Percentiles rank a stretch among this genome's conserved stretches.
These are phyloP conservation scores for Aphanomyces stellatus DNA, from an alignment of 352 stramenopile genomes.

Conservation along the genomic window DNA sequence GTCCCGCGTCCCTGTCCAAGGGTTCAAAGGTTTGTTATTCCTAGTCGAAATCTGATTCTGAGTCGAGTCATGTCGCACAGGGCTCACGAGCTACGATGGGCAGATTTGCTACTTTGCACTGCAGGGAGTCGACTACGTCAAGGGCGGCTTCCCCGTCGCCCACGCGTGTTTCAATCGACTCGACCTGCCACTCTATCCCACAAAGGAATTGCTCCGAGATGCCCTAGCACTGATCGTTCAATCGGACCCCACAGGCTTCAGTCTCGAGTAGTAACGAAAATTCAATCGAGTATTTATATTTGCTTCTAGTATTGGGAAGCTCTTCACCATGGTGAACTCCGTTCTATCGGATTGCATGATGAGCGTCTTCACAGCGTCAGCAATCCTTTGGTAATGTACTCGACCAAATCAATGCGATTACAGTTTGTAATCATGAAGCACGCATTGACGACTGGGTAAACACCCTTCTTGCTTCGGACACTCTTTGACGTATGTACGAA, in stretches of 20 bases:
- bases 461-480: too few species aligned
- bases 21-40: conserved; percentile 42
- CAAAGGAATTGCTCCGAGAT: conserved; percentile 88
- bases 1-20: conserved; percentile 73
- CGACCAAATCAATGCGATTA: too few species aligned
- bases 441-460: too few species aligned
- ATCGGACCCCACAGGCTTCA: conserved; percentile 95
- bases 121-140: conserved; percentile 45
- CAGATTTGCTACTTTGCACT: conserved; percentile 70
- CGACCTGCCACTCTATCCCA: conserved; percentile 67
- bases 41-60: background rate
- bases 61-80: background rate
- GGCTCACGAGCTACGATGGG: conserved; percentile 73
- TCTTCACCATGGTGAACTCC: too few species aligned
- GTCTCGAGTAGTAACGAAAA: conserved; percentile 64
- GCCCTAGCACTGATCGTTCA: conserved; percentile 92
- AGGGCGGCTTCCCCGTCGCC: conserved; percentile 55
- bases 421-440: too few species aligned
- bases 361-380: too few species aligned
- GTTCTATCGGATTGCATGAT: too few species aligned
- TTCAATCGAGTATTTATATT: too few species aligned
- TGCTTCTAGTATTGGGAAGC: too few species aligned
- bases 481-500: too few species aligned
- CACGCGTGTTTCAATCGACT: conserved; percentile 83
- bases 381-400: too few species aligned